A percentile compares a stretch with the other conserved stretches of the same genome.
phyloP scores from a whole-genome alignment of 768 basidiomycete species.

The Trametopsis cervina region DNA sequence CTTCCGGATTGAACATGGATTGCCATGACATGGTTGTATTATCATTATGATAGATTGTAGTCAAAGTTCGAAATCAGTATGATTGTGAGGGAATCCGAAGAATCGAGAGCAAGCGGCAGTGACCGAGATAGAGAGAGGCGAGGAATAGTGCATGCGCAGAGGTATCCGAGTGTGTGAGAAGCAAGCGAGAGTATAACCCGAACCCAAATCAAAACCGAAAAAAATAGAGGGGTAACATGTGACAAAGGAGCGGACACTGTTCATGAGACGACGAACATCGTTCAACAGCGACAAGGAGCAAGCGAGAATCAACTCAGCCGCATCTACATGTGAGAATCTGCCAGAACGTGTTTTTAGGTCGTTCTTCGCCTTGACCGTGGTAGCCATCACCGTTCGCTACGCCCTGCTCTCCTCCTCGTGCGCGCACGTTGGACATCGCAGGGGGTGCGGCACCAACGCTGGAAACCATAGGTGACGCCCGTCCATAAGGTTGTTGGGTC shows the following conservation, averaged over 20 bases:
- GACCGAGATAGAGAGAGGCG: not conserved
- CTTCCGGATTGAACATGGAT: not conserved
- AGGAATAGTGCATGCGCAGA: not conserved
- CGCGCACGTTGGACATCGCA: constrained; percentile 67
- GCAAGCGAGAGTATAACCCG: not conserved
- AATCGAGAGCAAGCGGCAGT: constrained; percentile 1
- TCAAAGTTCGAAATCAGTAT: not conserved
- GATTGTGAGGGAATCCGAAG: constrained; percentile 10
- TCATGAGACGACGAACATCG: too few relatives aligned
- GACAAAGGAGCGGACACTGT: too few relatives aligned
- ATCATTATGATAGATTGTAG: not conserved
- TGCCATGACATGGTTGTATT: too few relatives aligned
- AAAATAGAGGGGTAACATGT: too few relatives aligned
- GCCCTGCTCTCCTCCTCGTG: constrained; percentile 62
- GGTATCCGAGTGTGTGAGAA: not conserved
- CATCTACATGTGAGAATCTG: constrained; percentile 76
- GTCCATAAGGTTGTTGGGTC: constrained; percentile 55
- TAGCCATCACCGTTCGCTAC: constrained; percentile 56
- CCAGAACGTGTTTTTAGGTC: constrained; percentile 50
- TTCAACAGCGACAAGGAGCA: not conserved
- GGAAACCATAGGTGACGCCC: constrained; percentile 77
- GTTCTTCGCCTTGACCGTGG: constrained; percentile 48
- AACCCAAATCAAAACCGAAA: constrained; percentile 1
- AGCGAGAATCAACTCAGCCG: constrained; percentile 31
- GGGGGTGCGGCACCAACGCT: constrained; percentile 61